Base-by-base conservation (phyloP, 768 basidiomycete genomes). In the Rhodotorula graminis region DNA sequence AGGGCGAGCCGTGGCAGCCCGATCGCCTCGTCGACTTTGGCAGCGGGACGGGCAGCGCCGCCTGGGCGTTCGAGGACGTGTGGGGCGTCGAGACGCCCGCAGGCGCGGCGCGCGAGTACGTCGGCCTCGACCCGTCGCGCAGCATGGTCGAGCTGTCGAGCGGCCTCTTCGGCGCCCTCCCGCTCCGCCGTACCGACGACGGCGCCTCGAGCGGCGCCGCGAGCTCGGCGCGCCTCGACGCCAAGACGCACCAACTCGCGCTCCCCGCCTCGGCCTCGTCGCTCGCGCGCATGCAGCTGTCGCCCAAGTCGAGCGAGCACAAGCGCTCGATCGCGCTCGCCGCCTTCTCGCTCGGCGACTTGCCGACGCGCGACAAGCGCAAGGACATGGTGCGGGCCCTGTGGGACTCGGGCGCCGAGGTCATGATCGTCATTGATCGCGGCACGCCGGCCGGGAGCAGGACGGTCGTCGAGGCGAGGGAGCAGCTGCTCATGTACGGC, bases 341-440 rank as follows among this genome's bases (percentile, higher is more conserved):
- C 27, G 90, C 93, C 1, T 98, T 96, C 82, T 84, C 88, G 79
- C 82, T 99, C 3, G 88, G 90, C n/a, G 86, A 90, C 29, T 82
- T 93, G 27, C 82, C 87, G 10, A 87, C 85, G 4, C 80, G 86
- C 53, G 76, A 87, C 27, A 85, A 87, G 16, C 85, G 89, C 71
- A 89, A 87, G 81, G 82, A 84, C 4, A 78, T 92, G 58, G 84
- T 94, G 40, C 87, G 88, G 78, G 87, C 91, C 77, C 90, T 97
- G 85, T 97, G 93, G 93, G 85, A 90, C 59, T 92, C 91, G 77
- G 92, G 91, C 57, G 93, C 93, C 31, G 87, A 90, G 78, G 86
- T 87, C 33, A 87, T 96, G 61, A 91, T 93, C 65, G 83, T 99
- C 57, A 88, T 97, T 71, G 96, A 99, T 80, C 89, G 93, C 68